Conservation (phyloP, 495 filamentous ascomycete genomes). For the Hypoxylon lienhwacheense region DNA sequence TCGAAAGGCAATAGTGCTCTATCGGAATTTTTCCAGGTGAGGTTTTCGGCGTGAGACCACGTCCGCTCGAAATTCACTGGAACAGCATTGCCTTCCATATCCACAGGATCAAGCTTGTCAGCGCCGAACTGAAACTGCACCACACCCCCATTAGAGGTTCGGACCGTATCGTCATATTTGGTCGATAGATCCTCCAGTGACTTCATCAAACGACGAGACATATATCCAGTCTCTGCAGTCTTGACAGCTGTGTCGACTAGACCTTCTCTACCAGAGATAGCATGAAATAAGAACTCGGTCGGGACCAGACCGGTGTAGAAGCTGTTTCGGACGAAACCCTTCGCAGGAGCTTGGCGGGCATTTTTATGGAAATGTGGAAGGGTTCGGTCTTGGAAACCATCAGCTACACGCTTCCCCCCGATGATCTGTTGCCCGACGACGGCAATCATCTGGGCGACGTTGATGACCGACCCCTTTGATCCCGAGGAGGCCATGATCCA, state of each 20-base stretch:
- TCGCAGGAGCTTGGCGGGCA: constrained; percentile 83
- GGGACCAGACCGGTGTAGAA: constrained; percentile 93
- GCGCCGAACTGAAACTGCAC: constrained; percentile 98
- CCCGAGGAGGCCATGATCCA: constrained; percentile 97
- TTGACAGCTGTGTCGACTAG: constrained; percentile 99
- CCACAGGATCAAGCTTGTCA: constrained; percentile 89
- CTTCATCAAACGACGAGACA: constrained; percentile 98
- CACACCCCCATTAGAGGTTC: constrained; percentile 79
- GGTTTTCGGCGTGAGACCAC: constrained; percentile 78
- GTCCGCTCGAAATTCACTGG: constrained; percentile 93
- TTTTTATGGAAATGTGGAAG: constrained; percentile 95
- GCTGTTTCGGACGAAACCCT: constrained; percentile 95
- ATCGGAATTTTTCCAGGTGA: constrained; percentile 78
- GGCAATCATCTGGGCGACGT: constrained; percentile 98
- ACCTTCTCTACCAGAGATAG: constrained; percentile 97
- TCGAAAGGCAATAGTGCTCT: constrained; percentile 70
- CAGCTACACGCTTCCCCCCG: constrained; percentile 84
- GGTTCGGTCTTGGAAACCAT: constrained; percentile 94
- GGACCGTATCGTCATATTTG: constrained; percentile 90
- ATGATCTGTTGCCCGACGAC: constrained; percentile 98
- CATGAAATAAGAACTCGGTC: constrained; percentile 96
- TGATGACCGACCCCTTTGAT: constrained; percentile 94
- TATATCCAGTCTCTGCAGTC: constrained; percentile 98
- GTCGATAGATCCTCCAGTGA: constrained; percentile 91
- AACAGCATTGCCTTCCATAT: constrained; percentile 94